phyloP scores from a whole-genome alignment of 2,329 filamentous ascomycete species.

The Bipolaris cookei region DNA sequence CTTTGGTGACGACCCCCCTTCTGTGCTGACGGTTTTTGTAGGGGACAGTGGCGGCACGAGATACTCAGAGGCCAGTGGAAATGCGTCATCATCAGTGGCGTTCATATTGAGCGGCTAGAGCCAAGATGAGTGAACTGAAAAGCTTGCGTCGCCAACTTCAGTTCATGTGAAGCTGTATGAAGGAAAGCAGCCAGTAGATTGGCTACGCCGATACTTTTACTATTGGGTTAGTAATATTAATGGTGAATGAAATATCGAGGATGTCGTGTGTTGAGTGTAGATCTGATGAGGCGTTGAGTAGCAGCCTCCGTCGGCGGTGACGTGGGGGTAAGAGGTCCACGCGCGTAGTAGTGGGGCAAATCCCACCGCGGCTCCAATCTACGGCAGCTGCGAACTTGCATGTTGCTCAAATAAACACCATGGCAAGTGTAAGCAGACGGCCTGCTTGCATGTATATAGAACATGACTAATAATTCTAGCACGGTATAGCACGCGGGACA shows the following conservation, averaged over 20 bases:
- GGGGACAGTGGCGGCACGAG: constrained; percentile 45
- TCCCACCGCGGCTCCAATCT: constrained; percentile 30
- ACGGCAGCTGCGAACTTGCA: constrained; percentile 21
- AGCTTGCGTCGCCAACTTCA: constrained; percentile 13
- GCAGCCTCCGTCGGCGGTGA: constrained; percentile 25
- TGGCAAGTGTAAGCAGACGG: constrained; percentile 51
- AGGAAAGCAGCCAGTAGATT: constrained; percentile 16
- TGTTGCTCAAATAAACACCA: constrained; percentile 22
- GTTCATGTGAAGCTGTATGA: constrained; percentile 35
- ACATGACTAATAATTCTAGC: constrained; percentile 60
- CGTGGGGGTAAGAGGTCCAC: constrained; percentile 31
- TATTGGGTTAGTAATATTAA: constrained; percentile 46
- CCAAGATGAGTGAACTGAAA: constrained; percentile 10
- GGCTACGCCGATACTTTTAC: constrained; percentile 30
- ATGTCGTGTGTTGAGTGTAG: constrained; percentile 18
- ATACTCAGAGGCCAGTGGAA: constrained; percentile 24
- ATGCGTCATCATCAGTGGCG: constrained; percentile 26
- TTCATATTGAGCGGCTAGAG: constrained; percentile 28
- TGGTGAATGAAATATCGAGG: constrained; percentile 31
- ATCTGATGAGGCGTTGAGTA: constrained; percentile 12
- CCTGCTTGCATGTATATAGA: neutral
- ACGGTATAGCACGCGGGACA: constrained; percentile 74
- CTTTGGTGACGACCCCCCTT: constrained; percentile 39
- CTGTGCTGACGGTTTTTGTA: constrained; percentile 43
- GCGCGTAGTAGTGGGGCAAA: constrained; percentile 39